Conservation (phyloP, 2,329 filamentous ascomycete genomes). For the Phialemoniopsis sp. region DNA sequence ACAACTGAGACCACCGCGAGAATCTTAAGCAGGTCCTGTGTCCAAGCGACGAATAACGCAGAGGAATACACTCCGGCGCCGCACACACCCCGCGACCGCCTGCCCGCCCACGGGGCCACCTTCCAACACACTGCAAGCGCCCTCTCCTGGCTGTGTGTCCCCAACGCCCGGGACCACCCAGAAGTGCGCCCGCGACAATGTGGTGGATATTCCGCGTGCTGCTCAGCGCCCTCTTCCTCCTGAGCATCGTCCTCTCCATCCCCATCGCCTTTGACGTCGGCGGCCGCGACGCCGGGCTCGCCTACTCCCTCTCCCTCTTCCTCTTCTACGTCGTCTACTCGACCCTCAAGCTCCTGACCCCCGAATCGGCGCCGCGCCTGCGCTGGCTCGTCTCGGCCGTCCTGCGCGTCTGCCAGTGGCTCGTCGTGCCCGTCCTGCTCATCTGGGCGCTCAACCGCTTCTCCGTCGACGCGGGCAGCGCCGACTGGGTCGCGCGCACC, state of each 20-base stretch:
- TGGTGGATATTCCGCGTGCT: conserved; percentile 76
- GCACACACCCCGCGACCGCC: no score
- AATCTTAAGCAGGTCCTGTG: no score
- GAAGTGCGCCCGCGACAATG: conserved; percentile 44
- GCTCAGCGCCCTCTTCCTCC: conserved; percentile 80
- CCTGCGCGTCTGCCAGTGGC: conserved; percentile 76
- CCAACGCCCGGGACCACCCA: no score
- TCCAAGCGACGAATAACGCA: no score
- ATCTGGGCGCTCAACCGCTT: conserved; percentile 97
- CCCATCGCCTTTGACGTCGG: conserved; percentile 98
- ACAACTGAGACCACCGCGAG: no score
- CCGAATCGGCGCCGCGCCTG: conserved; percentile 65
- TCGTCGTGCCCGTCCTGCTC: conserved; percentile 78
- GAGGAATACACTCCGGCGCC: no score
- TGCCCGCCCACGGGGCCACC: no score
- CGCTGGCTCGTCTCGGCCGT: conserved; percentile 66
- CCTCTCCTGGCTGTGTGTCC: no score
- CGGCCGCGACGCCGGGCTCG: conserved; percentile 87
- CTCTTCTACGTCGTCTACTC: conserved; percentile 90
- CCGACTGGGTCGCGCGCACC: conserved; percentile 78
- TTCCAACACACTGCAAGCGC: no score
- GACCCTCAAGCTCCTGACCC: conserved; percentile 72
- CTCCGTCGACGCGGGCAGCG: conserved; percentile 77
- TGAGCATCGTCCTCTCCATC: conserved; percentile 91
- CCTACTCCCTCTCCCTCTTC: conserved; percentile 86